Percentiles rank a stretch among this genome's conserved stretches.
Conservation (phyloP, 2,329 filamentous ascomycete species). For the Huntiella abstrusa region DNA sequence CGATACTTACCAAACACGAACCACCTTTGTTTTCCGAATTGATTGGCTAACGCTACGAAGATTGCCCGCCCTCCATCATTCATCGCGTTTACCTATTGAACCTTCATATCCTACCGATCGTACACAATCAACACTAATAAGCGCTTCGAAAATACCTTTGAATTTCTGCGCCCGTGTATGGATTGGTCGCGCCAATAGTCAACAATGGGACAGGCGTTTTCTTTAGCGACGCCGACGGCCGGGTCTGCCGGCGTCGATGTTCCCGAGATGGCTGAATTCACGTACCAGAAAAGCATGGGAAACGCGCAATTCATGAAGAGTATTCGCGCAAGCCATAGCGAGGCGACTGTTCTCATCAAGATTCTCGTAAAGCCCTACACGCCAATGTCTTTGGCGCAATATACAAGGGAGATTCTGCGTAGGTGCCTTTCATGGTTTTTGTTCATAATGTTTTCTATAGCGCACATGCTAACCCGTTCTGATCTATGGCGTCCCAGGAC, state of each 20-base stretch:
- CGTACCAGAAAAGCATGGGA: constrained; percentile 82
- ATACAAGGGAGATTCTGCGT: constrained; percentile 57
- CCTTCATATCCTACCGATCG: too few relatives aligned
- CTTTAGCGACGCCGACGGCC: constrained; percentile 74
- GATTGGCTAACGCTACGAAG: too few relatives aligned
- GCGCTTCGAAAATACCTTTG: too few relatives aligned
- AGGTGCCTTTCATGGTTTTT: constrained; percentile 23
- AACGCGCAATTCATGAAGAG: constrained; percentile 93
- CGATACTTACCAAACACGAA: too few relatives aligned
- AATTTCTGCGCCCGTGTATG: too few relatives aligned
- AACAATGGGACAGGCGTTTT: constrained; percentile 89
- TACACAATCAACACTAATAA: too few relatives aligned
- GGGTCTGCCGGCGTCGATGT: constrained; percentile 88
- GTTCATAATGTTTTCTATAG: background rate
- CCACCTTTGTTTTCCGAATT: too few relatives aligned
- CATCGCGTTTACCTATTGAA: too few relatives aligned
- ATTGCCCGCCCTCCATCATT: too few relatives aligned
- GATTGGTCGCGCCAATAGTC: constrained; percentile 5
- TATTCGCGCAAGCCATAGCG: constrained; percentile 72
- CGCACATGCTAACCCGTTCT: background rate
- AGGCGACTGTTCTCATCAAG: constrained; percentile 86
- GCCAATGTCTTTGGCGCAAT: constrained; percentile 59
- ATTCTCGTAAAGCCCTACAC: constrained; percentile 84
- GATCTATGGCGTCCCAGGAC: constrained; percentile 31
- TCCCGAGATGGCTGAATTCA: constrained; percentile 73